A percentile compares a stretch with the other conserved stretches of the same genome.
phyloP scores from a whole-genome alignment of 139 green algal genomes.

The Chlamydomonas schloesseri region DNA sequence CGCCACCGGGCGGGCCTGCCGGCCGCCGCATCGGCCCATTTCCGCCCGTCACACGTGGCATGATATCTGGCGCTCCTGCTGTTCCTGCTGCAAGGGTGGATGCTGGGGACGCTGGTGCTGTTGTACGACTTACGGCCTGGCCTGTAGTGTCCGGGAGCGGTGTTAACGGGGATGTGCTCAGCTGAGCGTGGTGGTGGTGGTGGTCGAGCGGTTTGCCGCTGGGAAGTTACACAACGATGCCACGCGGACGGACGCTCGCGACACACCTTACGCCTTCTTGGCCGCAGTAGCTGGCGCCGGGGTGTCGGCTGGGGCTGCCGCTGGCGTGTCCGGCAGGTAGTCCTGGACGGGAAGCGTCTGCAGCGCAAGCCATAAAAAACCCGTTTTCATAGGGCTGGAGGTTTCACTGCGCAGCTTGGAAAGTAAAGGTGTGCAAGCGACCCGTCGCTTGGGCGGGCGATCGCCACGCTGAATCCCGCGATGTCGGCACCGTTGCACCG shows the following conservation, averaged over 20 bases:
- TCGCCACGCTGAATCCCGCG: too few relatives aligned
- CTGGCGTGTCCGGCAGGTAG: neutral
- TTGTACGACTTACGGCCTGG: too few relatives aligned
- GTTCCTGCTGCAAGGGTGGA: neutral
- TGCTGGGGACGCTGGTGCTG: too few relatives aligned
- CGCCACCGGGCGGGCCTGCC: neutral
- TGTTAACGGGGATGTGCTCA: too few relatives aligned
- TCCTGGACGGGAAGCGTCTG: slow-evolving; percentile 42
- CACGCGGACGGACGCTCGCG: neutral
- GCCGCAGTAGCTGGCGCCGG: neutral
- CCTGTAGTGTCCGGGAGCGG: too few relatives aligned
- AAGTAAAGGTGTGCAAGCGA: too few relatives aligned
- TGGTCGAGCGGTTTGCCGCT: too few relatives aligned
- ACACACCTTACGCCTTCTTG: neutral
- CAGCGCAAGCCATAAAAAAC: neutral
- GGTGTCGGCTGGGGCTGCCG: neutral
- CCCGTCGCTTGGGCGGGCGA: too few relatives aligned
- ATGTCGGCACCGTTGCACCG: too few relatives aligned
- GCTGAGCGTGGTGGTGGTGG: too few relatives aligned
- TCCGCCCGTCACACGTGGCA: slow-evolving; percentile 1
- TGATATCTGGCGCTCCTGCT: neutral
- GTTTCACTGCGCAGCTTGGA: too few relatives aligned
- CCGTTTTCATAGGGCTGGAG: neutral
- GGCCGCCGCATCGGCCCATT: neutral
- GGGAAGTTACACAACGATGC: too few relatives aligned